Evolutionary conservation across 2,329 filamentous ascomycete genomes (phyloP).

Genomic region (Sodiomyces alkalinus): DNA sequence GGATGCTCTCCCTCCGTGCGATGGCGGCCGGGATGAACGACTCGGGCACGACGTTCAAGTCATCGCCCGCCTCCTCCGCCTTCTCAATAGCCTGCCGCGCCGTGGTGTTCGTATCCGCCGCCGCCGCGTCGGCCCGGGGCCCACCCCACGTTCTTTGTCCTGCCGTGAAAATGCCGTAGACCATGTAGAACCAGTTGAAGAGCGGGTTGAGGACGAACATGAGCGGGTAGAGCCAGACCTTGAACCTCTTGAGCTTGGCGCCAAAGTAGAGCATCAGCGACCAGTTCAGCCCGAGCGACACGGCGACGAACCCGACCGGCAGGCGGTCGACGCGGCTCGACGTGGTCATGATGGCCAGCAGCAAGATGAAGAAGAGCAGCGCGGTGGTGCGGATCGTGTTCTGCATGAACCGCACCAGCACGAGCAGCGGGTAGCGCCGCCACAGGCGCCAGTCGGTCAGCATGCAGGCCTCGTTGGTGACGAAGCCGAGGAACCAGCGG

Average conservation of each 20-base stretch:
- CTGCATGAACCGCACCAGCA: constrained; percentile 81
- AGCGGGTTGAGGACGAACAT: constrained; percentile 96
- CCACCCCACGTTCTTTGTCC: constrained; percentile 93
- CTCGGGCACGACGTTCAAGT: constrained; percentile 78
- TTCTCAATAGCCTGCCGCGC: constrained; percentile 72
- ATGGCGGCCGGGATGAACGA: constrained; percentile 55
- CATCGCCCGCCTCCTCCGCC: constrained; percentile 66
- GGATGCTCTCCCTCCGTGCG: constrained; percentile 24
- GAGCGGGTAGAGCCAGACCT: constrained; percentile 86
- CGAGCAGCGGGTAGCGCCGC: constrained; percentile 77
- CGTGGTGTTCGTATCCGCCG: constrained; percentile 60
- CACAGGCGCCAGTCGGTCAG: constrained; percentile 85
- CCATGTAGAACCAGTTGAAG: constrained; percentile 98
- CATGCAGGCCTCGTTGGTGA: constrained; percentile 98
- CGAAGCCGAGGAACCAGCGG: constrained; percentile 92
- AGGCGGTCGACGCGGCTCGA: constrained; percentile 64
- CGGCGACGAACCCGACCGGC: constrained; percentile 83
- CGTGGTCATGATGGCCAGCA: constrained; percentile 73
- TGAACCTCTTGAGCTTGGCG: constrained; percentile 70
- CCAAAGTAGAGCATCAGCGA: constrained; percentile 93
- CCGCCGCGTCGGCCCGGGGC: constrained; percentile 74
- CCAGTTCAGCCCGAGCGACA: constrained; percentile 89
- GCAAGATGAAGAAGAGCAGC: constrained; percentile 85
- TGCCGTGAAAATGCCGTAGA: constrained; percentile 89
- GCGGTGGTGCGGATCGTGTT: constrained; percentile 94